Evolutionary conservation across 345 rosid species (phyloP).

Genomic region (Eucalyptus curtisii): DNA sequence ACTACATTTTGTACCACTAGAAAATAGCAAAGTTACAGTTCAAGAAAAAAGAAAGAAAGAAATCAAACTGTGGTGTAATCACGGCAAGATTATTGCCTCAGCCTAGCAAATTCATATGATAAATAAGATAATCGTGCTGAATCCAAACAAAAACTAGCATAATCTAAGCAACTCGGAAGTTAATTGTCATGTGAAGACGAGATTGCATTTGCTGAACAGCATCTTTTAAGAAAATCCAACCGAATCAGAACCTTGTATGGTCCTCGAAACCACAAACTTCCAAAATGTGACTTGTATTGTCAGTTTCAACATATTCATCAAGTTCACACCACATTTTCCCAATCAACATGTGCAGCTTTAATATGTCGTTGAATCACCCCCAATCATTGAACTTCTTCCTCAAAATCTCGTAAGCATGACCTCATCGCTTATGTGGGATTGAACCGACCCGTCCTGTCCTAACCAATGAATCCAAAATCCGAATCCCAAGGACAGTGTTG

Average conservation of each 20-base stretch:
- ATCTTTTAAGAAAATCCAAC: background rate
- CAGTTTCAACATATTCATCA: background rate
- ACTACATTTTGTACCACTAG: background rate
- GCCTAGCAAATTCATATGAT: background rate
- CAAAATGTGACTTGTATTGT: background rate
- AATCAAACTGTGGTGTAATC: background rate
- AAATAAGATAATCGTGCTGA: background rate
- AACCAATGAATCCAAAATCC: background rate
- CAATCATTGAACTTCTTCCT: background rate
- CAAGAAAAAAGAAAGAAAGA: background rate
- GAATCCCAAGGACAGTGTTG: background rate
- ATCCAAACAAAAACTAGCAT: background rate
- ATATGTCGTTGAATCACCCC: background rate
- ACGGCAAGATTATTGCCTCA: background rate
- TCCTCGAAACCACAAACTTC: background rate
- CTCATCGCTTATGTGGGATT: background rate
- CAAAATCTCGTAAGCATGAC: background rate
- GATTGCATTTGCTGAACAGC: background rate
- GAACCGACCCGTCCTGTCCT: background rate
- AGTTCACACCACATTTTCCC: background rate
- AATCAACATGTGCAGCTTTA: background rate
- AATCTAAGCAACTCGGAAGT: background rate
- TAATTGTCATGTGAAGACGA: background rate
- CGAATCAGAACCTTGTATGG: background rate
- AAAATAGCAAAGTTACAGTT: background rate